Conservation (phyloP, 2,329 filamentous ascomycete species). For the Fusarium graminum region DNA sequence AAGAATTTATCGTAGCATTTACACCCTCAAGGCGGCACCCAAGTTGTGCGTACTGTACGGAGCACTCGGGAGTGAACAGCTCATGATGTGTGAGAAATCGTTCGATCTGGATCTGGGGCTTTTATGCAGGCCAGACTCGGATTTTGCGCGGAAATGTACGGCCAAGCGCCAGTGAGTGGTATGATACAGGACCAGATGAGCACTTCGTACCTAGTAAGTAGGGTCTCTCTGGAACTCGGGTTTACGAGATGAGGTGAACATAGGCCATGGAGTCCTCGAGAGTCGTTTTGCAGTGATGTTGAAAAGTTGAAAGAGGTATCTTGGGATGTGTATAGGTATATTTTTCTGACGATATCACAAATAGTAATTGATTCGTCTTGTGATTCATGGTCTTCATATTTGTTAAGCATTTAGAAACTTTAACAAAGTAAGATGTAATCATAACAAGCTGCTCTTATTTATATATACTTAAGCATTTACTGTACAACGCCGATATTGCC, state of each 20-base stretch:
- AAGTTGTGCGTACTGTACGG: conserved; percentile 37
- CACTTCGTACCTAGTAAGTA: neutral
- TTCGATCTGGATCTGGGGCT: conserved; percentile 38
- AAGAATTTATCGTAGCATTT: conserved; percentile 28
- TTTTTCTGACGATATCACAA: no score
- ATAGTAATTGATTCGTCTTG: no score
- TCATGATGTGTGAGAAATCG: conserved; percentile 36
- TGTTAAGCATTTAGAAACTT: no score
- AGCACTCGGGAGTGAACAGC: conserved; percentile 33
- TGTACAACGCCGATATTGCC: no score
- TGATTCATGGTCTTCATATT: no score
- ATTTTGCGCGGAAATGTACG: neutral
- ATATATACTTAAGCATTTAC: no score
- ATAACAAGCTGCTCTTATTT: no score
- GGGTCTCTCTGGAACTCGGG: neutral
- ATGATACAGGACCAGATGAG: conserved; percentile 6
- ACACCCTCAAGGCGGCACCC: conserved; percentile 8
- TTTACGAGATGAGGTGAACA: neutral
- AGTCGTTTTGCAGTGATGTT: neutral
- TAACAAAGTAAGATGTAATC: no score
- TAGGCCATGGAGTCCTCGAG: neutral
- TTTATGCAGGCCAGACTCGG: conserved; percentile 14
- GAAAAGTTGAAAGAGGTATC: no score
- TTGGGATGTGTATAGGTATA: no score
- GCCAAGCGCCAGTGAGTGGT: conserved; percentile 15